Evolutionary conservation across 2,329 filamentous ascomycete species (phyloP).

Genomic region (Talaromyces sp.): DNA sequence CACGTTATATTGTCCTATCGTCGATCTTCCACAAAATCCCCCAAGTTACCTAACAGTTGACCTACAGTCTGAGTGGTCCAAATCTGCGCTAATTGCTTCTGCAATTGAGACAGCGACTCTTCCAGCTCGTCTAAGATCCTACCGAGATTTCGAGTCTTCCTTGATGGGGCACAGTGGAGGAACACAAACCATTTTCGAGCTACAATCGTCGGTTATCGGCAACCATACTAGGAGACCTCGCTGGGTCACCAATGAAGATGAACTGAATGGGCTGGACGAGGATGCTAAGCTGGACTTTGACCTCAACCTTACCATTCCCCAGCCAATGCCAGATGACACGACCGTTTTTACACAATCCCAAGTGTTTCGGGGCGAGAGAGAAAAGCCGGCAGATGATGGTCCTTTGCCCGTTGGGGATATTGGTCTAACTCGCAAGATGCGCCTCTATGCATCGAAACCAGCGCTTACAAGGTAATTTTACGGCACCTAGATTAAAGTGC

Average conservation of each 20-base stretch:
- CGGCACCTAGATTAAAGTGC: background rate
- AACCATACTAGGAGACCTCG: conserved; percentile 8
- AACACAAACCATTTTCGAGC: conserved; percentile 71
- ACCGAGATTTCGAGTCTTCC: conserved; percentile 32
- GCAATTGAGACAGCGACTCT: conserved; percentile 75
- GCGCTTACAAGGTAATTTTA: conserved; percentile 27
- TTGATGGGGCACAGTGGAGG: conserved; percentile 55
- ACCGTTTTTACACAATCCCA: conserved; percentile 33
- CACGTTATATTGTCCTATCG: conserved; percentile 72
- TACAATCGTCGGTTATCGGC: conserved; percentile 60
- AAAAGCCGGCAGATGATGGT: conserved; percentile 14
- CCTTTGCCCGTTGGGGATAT: conserved; percentile 16
- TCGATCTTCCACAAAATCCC: conserved; percentile 53
- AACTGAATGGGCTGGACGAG: conserved; percentile 7
- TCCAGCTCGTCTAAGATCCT: conserved; percentile 55
- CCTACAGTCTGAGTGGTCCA: conserved; percentile 67
- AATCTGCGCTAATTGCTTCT: conserved; percentile 67
- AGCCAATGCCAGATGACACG: conserved; percentile 16
- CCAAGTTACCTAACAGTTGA: conserved; percentile 59
- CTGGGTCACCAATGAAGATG: conserved; percentile 4
- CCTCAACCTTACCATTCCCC: conserved; percentile 34
- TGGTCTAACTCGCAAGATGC: conserved; percentile 23
- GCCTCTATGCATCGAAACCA: conserved; percentile 27
- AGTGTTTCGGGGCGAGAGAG: conserved; percentile 22
- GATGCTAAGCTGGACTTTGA: conserved; percentile 27